Base-by-base conservation (phyloP, 2,329 filamentous ascomycete species). In the Stemphylium beticola region DNA sequence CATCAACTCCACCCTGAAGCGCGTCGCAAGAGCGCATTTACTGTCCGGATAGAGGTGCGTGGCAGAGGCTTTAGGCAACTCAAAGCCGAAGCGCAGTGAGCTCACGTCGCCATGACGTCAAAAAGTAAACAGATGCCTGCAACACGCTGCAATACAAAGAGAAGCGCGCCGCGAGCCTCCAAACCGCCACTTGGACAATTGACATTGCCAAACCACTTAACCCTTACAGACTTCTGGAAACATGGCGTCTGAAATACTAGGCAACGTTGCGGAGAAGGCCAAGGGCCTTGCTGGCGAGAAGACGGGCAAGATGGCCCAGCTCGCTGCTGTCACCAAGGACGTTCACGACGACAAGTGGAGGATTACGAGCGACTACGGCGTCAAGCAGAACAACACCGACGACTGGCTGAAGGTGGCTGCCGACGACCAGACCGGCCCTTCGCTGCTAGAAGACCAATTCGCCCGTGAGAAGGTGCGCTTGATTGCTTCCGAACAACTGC, bases 341-440 rank as follows among this genome's bases (percentile, higher is more conserved):
- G 80, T 85, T 2, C 77, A 83, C 39, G 75, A 82, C 52, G 62
- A 68, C 44, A 81, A 85, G 33, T 79, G 82, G 29, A 81, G 83
- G 34, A 85, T 92, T 61, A 93, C 91, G 0, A 88, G 87, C 43
- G 91, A 96, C 67, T 91, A 83, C 76, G 92, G 92, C 18, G 85
- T 88, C 24, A 91, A 88, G 74, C 83, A 92, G 66, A 78, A 79
- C 37, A 88, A 88, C 65, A 87, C 88, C 1, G 92, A 96, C 67
- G 83, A 92, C 70, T 95, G 90, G 91, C 79, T 96, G 49, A 85
- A 84, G 47, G 81, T 88, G 4, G 82, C 79, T 22, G 86, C 78
- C 32, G 81, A 86, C 3, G 82, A 90, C 41, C 79, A 85, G 50
- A 86, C 81, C 2, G 91, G 91, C 0, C 89, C 91, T 0, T 73